Evolutionary conservation across 192 early-diverging fungal species (phyloP).

Genomic region (Coemansia sp.): DNA sequence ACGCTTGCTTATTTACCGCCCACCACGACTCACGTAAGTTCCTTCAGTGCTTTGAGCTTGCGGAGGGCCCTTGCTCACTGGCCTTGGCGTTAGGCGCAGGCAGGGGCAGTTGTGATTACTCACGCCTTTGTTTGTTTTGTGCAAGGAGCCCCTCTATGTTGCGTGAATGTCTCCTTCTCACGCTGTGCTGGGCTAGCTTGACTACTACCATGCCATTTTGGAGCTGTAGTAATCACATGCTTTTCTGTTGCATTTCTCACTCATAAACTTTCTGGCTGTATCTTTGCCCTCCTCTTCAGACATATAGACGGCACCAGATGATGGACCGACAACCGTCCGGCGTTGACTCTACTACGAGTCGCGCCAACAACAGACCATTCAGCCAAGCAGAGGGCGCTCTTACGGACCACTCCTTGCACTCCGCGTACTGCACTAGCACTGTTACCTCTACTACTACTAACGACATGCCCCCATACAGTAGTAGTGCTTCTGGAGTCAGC

Average conservation of each 20-base stretch:
- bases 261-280: neutral
- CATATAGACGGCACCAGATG: neutral
- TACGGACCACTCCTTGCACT: neutral
- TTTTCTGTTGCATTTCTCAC: neutral
- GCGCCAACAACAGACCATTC: neutral
- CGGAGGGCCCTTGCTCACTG: neutral
- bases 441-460: neutral
- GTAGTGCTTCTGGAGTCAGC: neutral
- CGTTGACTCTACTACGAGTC: neutral
- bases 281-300: neutral
- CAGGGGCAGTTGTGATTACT: neutral
- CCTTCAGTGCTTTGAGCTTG: neutral
- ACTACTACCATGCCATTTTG: neutral
- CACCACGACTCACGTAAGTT: neutral
- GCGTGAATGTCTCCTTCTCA: neutral
- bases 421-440: neutral
- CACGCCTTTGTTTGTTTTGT: conserved; percentile 5
- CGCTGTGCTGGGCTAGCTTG: neutral
- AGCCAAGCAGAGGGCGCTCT: neutral
- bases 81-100: neutral
- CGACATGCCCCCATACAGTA: neutral
- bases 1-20: neutral
- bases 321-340: conserved; percentile 4
- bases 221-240: neutral
- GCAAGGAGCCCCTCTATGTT: neutral